Conservation (phyloP, 441 rosid species). For the Aquilaria agallochum region DNA sequence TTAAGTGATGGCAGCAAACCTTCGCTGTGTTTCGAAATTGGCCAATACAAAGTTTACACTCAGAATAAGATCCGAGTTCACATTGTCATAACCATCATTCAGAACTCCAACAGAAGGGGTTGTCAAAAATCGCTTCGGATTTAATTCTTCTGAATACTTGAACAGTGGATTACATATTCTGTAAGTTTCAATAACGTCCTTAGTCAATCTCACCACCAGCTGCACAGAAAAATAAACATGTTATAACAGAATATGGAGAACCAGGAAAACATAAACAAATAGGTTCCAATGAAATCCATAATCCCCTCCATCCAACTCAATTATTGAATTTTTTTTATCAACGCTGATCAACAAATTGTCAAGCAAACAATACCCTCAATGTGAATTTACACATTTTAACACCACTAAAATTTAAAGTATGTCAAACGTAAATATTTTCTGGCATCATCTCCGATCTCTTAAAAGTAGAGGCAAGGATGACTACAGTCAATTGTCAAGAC, state of each 20-base stretch:
- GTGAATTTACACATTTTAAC: too few relatives aligned
- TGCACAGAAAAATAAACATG: constrained; percentile 39
- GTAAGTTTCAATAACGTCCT: constrained; percentile 91
- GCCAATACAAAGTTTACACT: constrained; percentile 69
- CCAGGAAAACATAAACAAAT: too few relatives aligned
- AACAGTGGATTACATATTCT: constrained; percentile 86
- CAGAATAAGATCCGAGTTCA: constrained; percentile 93
- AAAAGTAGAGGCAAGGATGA: too few relatives aligned
- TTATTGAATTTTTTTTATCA: too few relatives aligned
- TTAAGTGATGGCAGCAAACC: constrained; percentile 43
- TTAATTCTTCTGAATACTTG: constrained; percentile 89
- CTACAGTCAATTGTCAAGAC: too few relatives aligned
- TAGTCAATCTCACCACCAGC: constrained; percentile 88
- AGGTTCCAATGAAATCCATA: too few relatives aligned
- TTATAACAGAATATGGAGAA: constrained; percentile 23
- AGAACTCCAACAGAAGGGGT: constrained; percentile 91
- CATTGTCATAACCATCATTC: constrained; percentile 97
- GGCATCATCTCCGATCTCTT: too few relatives aligned
- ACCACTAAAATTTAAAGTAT: too few relatives aligned
- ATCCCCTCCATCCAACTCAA: too few relatives aligned
- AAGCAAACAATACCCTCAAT: too few relatives aligned
- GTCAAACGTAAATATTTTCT: too few relatives aligned
- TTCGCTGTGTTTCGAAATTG: constrained; percentile 72
- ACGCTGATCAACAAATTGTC: too few relatives aligned
- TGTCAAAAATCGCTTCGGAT: constrained; percentile 97